These are phyloP conservation scores for Polytolypa hystricis DNA, from an alignment of 2,329 filamentous ascomycete genomes.

Conservation along the genomic window DNA sequence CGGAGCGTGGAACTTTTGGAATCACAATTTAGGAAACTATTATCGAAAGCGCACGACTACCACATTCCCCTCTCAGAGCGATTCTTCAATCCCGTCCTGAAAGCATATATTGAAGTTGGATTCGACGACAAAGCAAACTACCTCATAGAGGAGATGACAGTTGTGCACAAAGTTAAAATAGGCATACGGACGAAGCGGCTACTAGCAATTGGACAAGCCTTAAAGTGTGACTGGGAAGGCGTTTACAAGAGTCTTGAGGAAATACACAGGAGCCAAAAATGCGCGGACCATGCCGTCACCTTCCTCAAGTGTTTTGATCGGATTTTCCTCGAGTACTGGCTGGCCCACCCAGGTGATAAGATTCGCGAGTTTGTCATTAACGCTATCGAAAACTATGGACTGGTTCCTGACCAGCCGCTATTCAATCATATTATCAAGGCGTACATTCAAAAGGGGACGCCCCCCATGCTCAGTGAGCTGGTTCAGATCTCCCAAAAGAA, in stretches of 20 bases:
- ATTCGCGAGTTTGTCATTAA: slow-evolving; percentile 27
- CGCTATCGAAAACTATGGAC: slow-evolving; percentile 24
- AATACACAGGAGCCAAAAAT: slow-evolving; percentile 24
- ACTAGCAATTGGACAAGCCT: slow-evolving; percentile 26
- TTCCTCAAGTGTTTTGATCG: slow-evolving; percentile 28
- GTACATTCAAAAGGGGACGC: slow-evolving; percentile 28
- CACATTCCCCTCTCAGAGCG: slow-evolving; percentile 25
- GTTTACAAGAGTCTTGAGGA: slow-evolving; percentile 28
- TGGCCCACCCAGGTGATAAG: slow-evolving; percentile 22
- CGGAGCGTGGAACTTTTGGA: slow-evolving; percentile 26
- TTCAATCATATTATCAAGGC: slow-evolving; percentile 31
- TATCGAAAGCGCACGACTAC: slow-evolving; percentile 19
- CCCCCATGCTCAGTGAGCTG: slow-evolving; percentile 22
- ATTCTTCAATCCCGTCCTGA: slow-evolving; percentile 31
- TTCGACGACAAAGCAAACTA: slow-evolving; percentile 24
- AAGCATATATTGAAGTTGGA: slow-evolving; percentile 29
- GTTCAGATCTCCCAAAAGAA: slow-evolving; percentile 20
- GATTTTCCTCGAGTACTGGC: slow-evolving; percentile 32
- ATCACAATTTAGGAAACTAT: slow-evolving; percentile 22
- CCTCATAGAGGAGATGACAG: slow-evolving; percentile 25
- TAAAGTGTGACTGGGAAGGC: slow-evolving; percentile 29
- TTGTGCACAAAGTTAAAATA: slow-evolving; percentile 19
- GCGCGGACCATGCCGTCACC: slow-evolving; percentile 7
- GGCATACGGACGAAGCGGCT: slow-evolving; percentile 27
- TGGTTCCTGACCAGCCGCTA: slow-evolving; percentile 28